Evolutionary conservation across 2,329 filamentous ascomycete species (phyloP).

Genomic region (Fusarium sp.): DNA sequence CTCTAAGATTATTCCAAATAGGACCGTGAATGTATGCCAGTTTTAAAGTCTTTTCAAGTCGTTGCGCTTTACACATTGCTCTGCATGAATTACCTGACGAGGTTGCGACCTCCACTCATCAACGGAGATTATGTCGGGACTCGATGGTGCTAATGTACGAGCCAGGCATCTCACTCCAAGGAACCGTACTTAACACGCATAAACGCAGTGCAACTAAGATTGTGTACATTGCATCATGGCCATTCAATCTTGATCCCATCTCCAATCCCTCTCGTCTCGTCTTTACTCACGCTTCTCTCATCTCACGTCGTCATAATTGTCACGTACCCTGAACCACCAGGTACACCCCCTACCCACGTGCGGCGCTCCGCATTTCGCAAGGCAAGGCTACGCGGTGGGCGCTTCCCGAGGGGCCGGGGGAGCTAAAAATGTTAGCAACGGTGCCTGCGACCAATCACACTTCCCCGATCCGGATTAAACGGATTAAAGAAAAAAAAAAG

Average conservation of each 20-base stretch:
- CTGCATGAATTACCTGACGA: background rate
- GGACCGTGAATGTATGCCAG: background rate
- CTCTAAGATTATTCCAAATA: background rate
- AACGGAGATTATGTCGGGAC: background rate
- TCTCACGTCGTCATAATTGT: background rate
- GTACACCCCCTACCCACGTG: background rate
- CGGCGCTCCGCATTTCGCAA: slow-evolving; percentile 38
- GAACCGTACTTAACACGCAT: background rate
- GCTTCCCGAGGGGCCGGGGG: slow-evolving; percentile 41
- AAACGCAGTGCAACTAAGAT: background rate
- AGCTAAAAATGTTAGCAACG: slow-evolving; percentile 40
- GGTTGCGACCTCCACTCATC: background rate
- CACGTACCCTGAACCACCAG: slow-evolving; percentile 2
- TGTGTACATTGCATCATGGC: background rate
- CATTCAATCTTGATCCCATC: background rate
- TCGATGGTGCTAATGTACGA: background rate
- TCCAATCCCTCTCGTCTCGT: background rate
- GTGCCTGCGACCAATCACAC: slow-evolving; percentile 39
- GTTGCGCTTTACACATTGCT: background rate
- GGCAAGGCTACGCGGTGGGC: slow-evolving; percentile 34
- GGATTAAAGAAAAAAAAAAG: slow-evolving; percentile 13
- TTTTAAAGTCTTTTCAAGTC: background rate
- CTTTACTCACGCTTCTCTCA: background rate
- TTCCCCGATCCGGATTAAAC: slow-evolving; percentile 8
- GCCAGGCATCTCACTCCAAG: background rate